Evolutionary conservation across 2,329 filamentous ascomycete genomes (phyloP).

Genomic region (Claviceps sp.): DNA sequence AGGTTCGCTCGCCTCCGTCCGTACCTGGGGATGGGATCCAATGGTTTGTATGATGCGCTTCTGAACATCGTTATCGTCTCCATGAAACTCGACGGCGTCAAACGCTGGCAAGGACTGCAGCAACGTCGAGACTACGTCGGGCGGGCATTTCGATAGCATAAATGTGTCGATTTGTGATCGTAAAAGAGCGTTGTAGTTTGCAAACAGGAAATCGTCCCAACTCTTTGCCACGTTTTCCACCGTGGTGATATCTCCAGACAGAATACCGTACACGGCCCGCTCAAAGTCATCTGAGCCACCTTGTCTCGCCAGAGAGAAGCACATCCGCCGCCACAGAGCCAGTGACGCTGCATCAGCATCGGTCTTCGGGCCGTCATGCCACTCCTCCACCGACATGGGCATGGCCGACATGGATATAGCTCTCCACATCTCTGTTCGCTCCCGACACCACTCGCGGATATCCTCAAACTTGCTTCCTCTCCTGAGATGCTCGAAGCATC

Average conservation of each 20-base stretch:
- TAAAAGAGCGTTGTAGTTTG: constrained; percentile 75
- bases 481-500: constrained; percentile 86
- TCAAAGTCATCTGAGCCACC: constrained; percentile 65
- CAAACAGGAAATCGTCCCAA: constrained; percentile 82
- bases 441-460: constrained; percentile 75
- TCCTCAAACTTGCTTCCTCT: constrained; percentile 62
- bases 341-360: constrained; percentile 30
- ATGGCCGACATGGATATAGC: constrained; percentile 68
- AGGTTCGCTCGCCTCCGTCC: constrained; percentile 46
- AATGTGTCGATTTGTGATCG: constrained; percentile 69
- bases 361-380: constrained; percentile 14
- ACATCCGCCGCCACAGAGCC: constrained; percentile 66
- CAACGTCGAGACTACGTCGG: constrained; percentile 38
- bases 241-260: constrained; percentile 72
- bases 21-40: constrained; percentile 40
- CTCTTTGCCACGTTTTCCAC: constrained; percentile 63
- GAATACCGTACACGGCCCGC: constrained; percentile 74
- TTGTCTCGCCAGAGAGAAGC: constrained; percentile 56
- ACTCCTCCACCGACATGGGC: constrained; percentile 39
- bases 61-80: constrained; percentile 37
- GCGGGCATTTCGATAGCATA: constrained; percentile 40
- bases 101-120: constrained; percentile 48
- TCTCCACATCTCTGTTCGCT: constrained; percentile 79
- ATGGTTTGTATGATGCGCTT: constrained; percentile 47
- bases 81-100: constrained; percentile 50